Conservation (phyloP, 495 filamentous ascomycete species). For the Tuber calosporum region DNA sequence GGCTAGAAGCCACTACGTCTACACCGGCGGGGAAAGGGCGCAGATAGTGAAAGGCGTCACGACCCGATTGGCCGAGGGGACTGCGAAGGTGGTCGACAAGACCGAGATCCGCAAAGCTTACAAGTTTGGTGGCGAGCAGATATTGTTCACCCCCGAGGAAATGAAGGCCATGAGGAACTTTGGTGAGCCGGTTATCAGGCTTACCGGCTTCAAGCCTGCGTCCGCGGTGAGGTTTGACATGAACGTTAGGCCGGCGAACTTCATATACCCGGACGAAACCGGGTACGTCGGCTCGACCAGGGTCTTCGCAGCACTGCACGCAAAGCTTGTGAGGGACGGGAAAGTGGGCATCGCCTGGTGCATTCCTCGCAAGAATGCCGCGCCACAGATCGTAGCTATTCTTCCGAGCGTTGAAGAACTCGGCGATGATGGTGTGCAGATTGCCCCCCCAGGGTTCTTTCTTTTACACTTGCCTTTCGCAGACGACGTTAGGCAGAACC, state of each 20-base stretch:
- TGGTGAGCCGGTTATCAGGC: slow-evolving; percentile 71
- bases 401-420: slow-evolving; percentile 62
- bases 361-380: slow-evolving; percentile 68
- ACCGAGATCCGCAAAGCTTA: slow-evolving; percentile 82
- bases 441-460: slow-evolving; percentile 80
- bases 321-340: slow-evolving; percentile 67
- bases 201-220: slow-evolving; percentile 88
- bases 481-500: slow-evolving; percentile 76
- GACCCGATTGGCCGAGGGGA: slow-evolving; percentile 65
- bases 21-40: slow-evolving; percentile 69
- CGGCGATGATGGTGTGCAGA: slow-evolving; percentile 57
- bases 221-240: slow-evolving; percentile 75
- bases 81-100: slow-evolving; percentile 67
- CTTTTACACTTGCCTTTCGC: slow-evolving; percentile 80
- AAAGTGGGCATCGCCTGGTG: slow-evolving; percentile 87
- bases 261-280: slow-evolving; percentile 91
- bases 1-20: slow-evolving; percentile 74
- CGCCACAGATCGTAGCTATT: slow-evolving; percentile 71
- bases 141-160: slow-evolving; percentile 79
- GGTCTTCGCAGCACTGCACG: slow-evolving; percentile 83
- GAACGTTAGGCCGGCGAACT: slow-evolving; percentile 72
- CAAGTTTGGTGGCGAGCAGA: slow-evolving; percentile 86
- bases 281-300: slow-evolving; percentile 83
- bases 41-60: slow-evolving; percentile 71
- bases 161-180: slow-evolving; percentile 67